These are phyloP conservation scores for Aspergillus bertholletiae DNA, from an alignment of 495 filamentous ascomycete genomes.

Conservation along the genomic window DNA sequence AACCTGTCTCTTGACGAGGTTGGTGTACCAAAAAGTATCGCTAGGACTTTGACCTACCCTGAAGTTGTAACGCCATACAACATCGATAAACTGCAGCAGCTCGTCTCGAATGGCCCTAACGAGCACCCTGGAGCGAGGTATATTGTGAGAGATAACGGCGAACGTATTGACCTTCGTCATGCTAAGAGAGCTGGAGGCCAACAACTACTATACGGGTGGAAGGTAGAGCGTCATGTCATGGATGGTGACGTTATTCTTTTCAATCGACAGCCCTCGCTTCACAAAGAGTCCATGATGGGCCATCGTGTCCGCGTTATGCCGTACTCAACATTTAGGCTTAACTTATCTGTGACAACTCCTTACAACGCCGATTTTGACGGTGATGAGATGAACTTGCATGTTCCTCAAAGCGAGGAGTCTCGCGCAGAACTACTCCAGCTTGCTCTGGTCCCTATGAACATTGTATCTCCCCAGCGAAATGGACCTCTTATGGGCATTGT, in stretches of 20 bases:
- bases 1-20: constrained; percentile 96
- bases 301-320: constrained; percentile 97
- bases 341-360: constrained; percentile 93
- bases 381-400: constrained; percentile 99
- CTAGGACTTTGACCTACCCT: constrained; percentile 86
- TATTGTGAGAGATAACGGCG: constrained; percentile 86
- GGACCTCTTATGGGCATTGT: constrained; percentile 99
- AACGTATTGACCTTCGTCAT: constrained; percentile 89
- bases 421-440: constrained; percentile 89
- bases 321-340: constrained; percentile 95
- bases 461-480: constrained; percentile 97
- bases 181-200: constrained; percentile 80
- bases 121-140: constrained; percentile 94
- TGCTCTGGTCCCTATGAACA: constrained; percentile 94
- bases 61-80: constrained; percentile 98
- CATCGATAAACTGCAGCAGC: constrained; percentile 81
- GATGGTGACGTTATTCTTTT: constrained; percentile 98
- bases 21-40: constrained; percentile 87
- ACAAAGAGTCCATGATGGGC: constrained; percentile 99
- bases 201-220: constrained; percentile 91
- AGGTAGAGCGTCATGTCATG: constrained; percentile 92
- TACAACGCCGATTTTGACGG: constrained; percentile 99
- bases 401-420: constrained; percentile 94
- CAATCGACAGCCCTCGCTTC: constrained; percentile 96
- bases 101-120: constrained; percentile 90